phyloP scores from a whole-genome alignment of 768 basidiomycete genomes.

The Calocera cornea region DNA sequence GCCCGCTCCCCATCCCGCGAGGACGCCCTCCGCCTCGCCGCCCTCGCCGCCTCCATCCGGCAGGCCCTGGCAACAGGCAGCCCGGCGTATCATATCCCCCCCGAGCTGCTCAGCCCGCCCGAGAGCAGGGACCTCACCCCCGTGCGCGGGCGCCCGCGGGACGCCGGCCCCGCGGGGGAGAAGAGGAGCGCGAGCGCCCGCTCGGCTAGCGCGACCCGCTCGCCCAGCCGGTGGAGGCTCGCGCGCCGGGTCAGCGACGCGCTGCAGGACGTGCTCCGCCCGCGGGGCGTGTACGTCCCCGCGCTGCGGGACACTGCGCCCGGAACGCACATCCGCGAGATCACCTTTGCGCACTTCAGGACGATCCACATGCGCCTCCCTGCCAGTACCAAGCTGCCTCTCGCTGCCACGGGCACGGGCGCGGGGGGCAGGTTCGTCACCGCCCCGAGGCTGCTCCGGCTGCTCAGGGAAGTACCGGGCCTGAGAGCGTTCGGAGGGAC shows the following conservation, averaged over 20 bases:
- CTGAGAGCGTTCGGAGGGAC: slow-evolving; percentile 84
- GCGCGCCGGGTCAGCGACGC: slow-evolving; percentile 67
- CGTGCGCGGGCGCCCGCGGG: slow-evolving; percentile 35
- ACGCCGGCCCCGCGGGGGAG: not conserved
- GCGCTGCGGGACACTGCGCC: slow-evolving; percentile 55
- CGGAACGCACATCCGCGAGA: slow-evolving; percentile 66
- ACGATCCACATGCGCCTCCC: slow-evolving; percentile 92
- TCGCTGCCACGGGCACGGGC: slow-evolving; percentile 13
- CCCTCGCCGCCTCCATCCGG: slow-evolving; percentile 2
- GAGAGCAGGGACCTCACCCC: slow-evolving; percentile 78
- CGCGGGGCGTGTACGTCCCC: slow-evolving; percentile 63
- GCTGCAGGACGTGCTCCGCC: slow-evolving; percentile 48
- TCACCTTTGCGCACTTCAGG: slow-evolving; percentile 94
- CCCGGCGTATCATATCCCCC: slow-evolving; percentile 33
- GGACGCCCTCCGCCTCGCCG: not conserved
- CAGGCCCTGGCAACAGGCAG: slow-evolving; percentile 7
- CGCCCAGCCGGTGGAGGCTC: slow-evolving; percentile 73
- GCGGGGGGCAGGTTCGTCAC: not conserved
- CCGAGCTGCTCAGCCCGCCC: slow-evolving; percentile 62
- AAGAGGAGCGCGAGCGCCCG: not conserved
- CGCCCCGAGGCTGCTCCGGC: slow-evolving; percentile 2
- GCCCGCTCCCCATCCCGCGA: not conserved
- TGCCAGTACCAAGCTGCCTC: slow-evolving; percentile 62
- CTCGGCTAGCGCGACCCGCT: slow-evolving; percentile 46
- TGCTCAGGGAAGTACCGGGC: slow-evolving; percentile 62